Evolutionary conservation across 2,329 filamentous ascomycete genomes (phyloP).

Genomic region (Sporothrix inflata): DNA sequence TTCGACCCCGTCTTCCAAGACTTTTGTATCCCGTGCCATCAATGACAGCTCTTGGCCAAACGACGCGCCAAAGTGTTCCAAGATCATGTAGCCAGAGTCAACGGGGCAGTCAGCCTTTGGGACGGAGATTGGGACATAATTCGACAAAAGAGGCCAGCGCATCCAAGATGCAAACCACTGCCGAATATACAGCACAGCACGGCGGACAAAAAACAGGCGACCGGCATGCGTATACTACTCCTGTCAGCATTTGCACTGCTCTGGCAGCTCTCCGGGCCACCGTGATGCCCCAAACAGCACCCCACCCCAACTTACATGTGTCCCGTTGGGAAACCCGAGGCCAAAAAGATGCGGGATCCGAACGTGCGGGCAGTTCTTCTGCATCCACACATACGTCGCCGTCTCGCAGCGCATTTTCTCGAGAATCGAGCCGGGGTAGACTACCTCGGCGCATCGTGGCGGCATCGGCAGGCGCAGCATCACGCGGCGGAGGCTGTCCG

Average conservation of each 20-base stretch:
- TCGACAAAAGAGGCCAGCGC: neutral
- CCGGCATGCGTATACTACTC: neutral
- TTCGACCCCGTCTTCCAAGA: neutral
- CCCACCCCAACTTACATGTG: neutral
- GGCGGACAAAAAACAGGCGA: slow-evolving; percentile 5
- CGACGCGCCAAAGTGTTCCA: slow-evolving; percentile 25
- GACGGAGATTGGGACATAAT: slow-evolving; percentile 9
- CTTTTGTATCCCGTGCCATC: slow-evolving; percentile 3
- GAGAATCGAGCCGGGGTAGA: slow-evolving; percentile 44
- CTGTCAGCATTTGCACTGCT: neutral
- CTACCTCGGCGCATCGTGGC: slow-evolving; percentile 42
- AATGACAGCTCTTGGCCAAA: slow-evolving; percentile 23
- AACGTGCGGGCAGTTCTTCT: slow-evolving; percentile 43
- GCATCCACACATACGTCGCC: slow-evolving; percentile 46
- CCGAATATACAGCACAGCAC: neutral
- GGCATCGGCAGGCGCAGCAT: slow-evolving; percentile 38
- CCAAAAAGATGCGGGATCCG: slow-evolving; percentile 42
- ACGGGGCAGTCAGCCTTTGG: neutral
- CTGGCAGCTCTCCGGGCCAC: neutral
- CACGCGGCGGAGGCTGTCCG: slow-evolving; percentile 8
- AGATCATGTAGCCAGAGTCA: slow-evolving; percentile 26
- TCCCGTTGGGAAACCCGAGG: slow-evolving; percentile 30
- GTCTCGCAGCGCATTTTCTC: slow-evolving; percentile 45
- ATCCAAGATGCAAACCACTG: slow-evolving; percentile 18
- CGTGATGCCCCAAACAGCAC: no score